Evolutionary conservation across 768 basidiomycete species (phyloP), one percentile per base, ranked within the genome.

Genomic region (Astraeus odoratus): DNA sequence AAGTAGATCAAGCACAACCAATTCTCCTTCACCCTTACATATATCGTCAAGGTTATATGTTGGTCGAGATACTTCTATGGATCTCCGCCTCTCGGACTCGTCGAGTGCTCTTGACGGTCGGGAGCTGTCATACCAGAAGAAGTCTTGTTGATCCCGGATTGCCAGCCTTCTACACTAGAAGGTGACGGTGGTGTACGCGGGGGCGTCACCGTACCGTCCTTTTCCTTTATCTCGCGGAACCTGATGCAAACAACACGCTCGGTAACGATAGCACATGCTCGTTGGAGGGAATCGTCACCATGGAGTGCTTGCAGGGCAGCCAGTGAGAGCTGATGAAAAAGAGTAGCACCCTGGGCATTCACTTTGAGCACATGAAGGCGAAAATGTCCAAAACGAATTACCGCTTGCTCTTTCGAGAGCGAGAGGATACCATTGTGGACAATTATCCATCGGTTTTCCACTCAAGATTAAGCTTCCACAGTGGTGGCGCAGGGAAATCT

Each of bases 381-480:
- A 20, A 5, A 13, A 22, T 16, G 7, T 39, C 13, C 20, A 24
- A 39, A 67, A 73, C 43, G 29, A 41, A 4, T 39, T 53, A 83
- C 84, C 48, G 70, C 61, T 23, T 73, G 69, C 20, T 74, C 69
- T 53, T 73, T 78, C 53, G 69, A 78, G 13, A 86, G 56, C 41
- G 63, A 68, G n/a, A 86, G 57, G 18, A 67, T 54, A 0, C 80
- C 82, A 19, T 78, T 72, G 43, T 70, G 66, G 23, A 86, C 72
- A n/a, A 83, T 67, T 35, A 79, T 66, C 76, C 80, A 83, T 4
- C 80, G 64, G 13, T 76, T 69, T 73, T 71, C 84, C 84, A 86
- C 40, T 81, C 82, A 8, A 77, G 48, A 46, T 70, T 71, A 51
- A 58, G 53, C 56, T 57, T 70, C 26, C 48, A 57, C 31, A 13